These are phyloP conservation scores for Bimuria novae-zelandiae DNA, from an alignment of 2,329 filamentous ascomycete species.

Conservation along the genomic window DNA sequence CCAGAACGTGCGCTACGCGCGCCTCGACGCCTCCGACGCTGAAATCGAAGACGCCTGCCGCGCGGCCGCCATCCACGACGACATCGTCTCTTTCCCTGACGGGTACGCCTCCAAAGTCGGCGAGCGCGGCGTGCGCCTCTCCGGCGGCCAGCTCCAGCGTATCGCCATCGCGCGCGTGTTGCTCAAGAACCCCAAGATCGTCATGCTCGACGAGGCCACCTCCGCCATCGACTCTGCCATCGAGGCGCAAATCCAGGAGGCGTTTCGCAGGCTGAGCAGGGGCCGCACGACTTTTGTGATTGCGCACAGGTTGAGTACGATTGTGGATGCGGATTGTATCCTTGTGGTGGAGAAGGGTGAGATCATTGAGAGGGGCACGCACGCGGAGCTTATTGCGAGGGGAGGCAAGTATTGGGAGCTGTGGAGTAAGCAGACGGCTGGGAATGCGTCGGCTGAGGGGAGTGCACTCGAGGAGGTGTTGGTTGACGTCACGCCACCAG, in stretches of 20 bases:
- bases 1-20: slow-evolving; percentile 68
- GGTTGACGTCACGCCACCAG: not conserved
- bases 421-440: slow-evolving; percentile 79
- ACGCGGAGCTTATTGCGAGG: slow-evolving; percentile 72
- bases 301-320: slow-evolving; percentile 81
- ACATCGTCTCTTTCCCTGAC: slow-evolving; percentile 62
- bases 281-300: slow-evolving; percentile 70
- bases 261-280: slow-evolving; percentile 61
- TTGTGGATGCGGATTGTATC: slow-evolving; percentile 84
- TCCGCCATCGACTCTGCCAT: slow-evolving; percentile 80
- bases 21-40: slow-evolving; percentile 63
- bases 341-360: slow-evolving; percentile 77
- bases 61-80: slow-evolving; percentile 67
- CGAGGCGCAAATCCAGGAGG: slow-evolving; percentile 68
- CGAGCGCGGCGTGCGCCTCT: slow-evolving; percentile 54
- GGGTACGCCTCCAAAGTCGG: slow-evolving; percentile 47
- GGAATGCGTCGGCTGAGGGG: slow-evolving; percentile 23
- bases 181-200: slow-evolving; percentile 78
- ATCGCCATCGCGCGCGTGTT: slow-evolving; percentile 74
- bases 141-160: slow-evolving; percentile 69
- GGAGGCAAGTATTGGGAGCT: slow-evolving; percentile 79
- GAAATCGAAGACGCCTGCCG: slow-evolving; percentile 65
- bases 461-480: slow-evolving; percentile 10
- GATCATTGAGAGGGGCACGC: slow-evolving; percentile 77
- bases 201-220: slow-evolving; percentile 87